Conservation (phyloP, 169 alveolate genomes). For the Sarcocystis neurona region DNA sequence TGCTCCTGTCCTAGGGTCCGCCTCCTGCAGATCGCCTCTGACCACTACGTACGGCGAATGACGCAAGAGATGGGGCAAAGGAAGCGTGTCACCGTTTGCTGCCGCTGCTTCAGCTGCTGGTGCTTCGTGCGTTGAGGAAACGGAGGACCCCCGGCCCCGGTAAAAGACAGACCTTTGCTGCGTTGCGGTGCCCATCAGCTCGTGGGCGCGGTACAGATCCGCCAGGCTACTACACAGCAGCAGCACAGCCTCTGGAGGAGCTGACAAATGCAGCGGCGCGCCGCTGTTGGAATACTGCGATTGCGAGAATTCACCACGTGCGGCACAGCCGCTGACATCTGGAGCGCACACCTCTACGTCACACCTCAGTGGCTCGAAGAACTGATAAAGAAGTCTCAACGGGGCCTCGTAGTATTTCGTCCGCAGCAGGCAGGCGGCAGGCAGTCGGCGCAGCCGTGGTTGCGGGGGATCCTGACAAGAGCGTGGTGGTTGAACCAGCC, state of each 20-base stretch:
- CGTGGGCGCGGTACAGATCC: neutral
- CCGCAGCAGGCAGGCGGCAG: neutral
- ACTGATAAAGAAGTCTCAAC: neutral
- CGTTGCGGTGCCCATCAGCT: neutral
- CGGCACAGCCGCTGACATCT: too few relatives aligned
- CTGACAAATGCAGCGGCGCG: neutral
- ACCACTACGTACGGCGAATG: neutral
- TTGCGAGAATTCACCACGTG: neutral
- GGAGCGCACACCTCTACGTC: too few relatives aligned
- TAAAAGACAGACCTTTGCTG: neutral
- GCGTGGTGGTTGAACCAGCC: too few relatives aligned
- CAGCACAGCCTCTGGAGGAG: constrained; percentile 8
- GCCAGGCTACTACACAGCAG: neutral
- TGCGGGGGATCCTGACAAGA: neutral
- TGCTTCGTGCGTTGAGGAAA: neutral
- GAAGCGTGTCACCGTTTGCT: neutral
- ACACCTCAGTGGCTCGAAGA: neutral
- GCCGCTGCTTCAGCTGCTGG: neutral
- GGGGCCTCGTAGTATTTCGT: constrained; percentile 25
- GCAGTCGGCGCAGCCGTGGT: neutral
- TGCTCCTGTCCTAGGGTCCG: neutral
- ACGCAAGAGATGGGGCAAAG: neutral
- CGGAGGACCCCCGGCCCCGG: neutral
- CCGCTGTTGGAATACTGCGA: neutral
- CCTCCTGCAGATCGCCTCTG: neutral